phyloP scores from a whole-genome alignment of 2,329 filamentous ascomycete genomes.

The Passalora sequoiae region DNA sequence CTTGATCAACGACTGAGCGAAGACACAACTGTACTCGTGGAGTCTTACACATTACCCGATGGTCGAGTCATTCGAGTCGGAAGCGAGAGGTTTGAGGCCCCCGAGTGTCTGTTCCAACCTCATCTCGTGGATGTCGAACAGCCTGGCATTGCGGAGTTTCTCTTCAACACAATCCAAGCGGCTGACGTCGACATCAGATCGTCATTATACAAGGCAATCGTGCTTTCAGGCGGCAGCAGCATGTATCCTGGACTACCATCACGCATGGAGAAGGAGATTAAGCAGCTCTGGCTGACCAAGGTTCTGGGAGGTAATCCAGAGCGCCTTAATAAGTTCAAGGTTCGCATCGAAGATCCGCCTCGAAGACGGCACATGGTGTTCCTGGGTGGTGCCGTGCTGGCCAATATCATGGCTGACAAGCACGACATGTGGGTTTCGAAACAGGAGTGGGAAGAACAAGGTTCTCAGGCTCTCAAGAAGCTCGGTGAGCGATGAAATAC shows the following conservation, averaged over 20 bases:
- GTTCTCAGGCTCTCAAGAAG: slow-evolving; percentile 78
- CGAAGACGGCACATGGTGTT: slow-evolving; percentile 99
- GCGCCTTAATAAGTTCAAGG: slow-evolving; percentile 95
- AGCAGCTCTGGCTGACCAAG: slow-evolving; percentile 94
- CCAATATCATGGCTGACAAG: slow-evolving; percentile 99
- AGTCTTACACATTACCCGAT: slow-evolving; percentile 95
- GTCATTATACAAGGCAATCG: slow-evolving; percentile 94
- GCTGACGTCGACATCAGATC: slow-evolving; percentile 93
- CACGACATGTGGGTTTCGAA: slow-evolving; percentile 99
- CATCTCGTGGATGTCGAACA: slow-evolving; percentile 97
- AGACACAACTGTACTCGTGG: slow-evolving; percentile 93
- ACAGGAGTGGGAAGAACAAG: slow-evolving; percentile 94
- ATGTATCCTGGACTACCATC: slow-evolving; percentile 98
- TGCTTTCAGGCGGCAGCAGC: slow-evolving; percentile 91
- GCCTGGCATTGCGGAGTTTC: slow-evolving; percentile 89
- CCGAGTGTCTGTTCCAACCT: slow-evolving; percentile 97
- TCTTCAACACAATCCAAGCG: slow-evolving; percentile 97
- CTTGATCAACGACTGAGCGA: slow-evolving; percentile 93
- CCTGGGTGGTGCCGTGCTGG: slow-evolving; percentile 88
- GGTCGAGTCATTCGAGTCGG: slow-evolving; percentile 93
- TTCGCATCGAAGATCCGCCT: slow-evolving; percentile 95
- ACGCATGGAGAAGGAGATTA: slow-evolving; percentile 93
- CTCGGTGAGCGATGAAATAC: slow-evolving; percentile 70
- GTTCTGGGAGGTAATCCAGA: slow-evolving; percentile 89
- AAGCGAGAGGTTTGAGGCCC: slow-evolving; percentile 94